phyloP scores from a whole-genome alignment of 495 filamentous ascomycete genomes.

The Trichodelitschia bisporula region DNA sequence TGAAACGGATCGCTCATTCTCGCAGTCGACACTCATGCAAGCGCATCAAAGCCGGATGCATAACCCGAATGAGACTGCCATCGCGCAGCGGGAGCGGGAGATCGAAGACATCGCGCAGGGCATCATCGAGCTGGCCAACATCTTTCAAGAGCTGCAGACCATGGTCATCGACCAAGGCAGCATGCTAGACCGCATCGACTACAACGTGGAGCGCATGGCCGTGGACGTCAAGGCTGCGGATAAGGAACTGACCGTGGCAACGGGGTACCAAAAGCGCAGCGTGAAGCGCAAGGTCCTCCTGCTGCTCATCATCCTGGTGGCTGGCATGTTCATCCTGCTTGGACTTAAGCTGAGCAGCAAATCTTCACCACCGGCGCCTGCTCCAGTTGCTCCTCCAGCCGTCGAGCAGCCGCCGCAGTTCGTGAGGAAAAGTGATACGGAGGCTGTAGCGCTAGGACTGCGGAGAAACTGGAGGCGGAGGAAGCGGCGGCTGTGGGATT shows the following conservation, averaged over 20 bases:
- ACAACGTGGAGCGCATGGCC: slow-evolving; percentile 86
- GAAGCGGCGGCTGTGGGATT: slow-evolving; percentile 11
- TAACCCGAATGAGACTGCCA: slow-evolving; percentile 50
- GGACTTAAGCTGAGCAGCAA: slow-evolving; percentile 45
- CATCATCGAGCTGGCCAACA: slow-evolving; percentile 86
- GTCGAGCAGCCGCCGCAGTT: not conserved
- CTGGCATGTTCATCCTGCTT: slow-evolving; percentile 68
- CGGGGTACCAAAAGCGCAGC: slow-evolving; percentile 67
- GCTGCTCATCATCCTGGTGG: slow-evolving; percentile 56
- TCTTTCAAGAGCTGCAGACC: slow-evolving; percentile 83
- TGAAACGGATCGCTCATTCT: slow-evolving; percentile 75
- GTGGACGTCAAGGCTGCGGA: slow-evolving; percentile 75
- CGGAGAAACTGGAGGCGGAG: slow-evolving; percentile 7
- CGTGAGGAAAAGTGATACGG: not conserved
- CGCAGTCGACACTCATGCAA: slow-evolving; percentile 65
- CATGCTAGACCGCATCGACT: slow-evolving; percentile 93
- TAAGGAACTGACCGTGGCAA: slow-evolving; percentile 67
- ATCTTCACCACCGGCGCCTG: slow-evolving; percentile 1
- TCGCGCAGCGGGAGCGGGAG: slow-evolving; percentile 82
- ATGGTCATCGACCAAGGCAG: slow-evolving; percentile 99
- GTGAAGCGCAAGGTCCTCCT: slow-evolving; percentile 83
- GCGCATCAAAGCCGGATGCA: slow-evolving; percentile 32
- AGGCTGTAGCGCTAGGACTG: slow-evolving; percentile 1
- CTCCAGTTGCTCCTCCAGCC: slow-evolving; percentile 2
- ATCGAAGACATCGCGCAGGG: slow-evolving; percentile 95